Conservation (phyloP, 441 rosid genomes). For the Gossypium gossypioides region DNA sequence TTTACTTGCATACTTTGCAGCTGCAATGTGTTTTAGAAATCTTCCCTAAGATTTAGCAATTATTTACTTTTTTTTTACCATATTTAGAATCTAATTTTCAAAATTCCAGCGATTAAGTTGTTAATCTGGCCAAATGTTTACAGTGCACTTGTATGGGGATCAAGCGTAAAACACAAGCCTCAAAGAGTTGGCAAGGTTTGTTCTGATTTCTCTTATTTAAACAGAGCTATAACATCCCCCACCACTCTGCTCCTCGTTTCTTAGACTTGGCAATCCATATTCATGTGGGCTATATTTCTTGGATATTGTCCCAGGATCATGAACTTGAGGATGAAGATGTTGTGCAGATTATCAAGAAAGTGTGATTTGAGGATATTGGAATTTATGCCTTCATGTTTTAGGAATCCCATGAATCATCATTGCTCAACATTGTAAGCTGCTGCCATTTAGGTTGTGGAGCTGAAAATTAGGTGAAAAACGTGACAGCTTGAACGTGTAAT, state of each 20-base stretch:
- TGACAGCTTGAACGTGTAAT: slow-evolving; percentile 22
- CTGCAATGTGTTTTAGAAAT: background rate
- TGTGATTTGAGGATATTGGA: slow-evolving; percentile 24
- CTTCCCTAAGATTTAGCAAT: background rate
- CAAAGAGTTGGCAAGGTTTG: slow-evolving; percentile 96
- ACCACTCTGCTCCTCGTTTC: background rate
- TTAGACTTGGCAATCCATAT: background rate
- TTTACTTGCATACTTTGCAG: background rate
- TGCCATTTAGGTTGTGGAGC: background rate
- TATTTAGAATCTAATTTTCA: background rate
- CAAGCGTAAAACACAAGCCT: slow-evolving; percentile 92
- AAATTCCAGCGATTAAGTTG: background rate
- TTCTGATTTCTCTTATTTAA: background rate
- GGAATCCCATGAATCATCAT: background rate
- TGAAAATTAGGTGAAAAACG: slow-evolving; percentile 4
- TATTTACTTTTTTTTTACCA: background rate
- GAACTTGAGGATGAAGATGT: slow-evolving; percentile 98
- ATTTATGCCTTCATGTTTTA: background rate
- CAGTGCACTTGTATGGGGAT: slow-evolving; percentile 96
- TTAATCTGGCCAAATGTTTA: slow-evolving; percentile 13
- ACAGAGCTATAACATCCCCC: background rate
- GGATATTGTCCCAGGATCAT: slow-evolving; percentile 49
- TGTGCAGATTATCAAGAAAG: slow-evolving; percentile 85
- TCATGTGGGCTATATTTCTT: background rate
- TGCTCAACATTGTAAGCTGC: background rate